These are phyloP conservation scores for Penicillium griseofulvum DNA, from an alignment of 2,329 filamentous ascomycete genomes.

Conservation along the genomic window DNA sequence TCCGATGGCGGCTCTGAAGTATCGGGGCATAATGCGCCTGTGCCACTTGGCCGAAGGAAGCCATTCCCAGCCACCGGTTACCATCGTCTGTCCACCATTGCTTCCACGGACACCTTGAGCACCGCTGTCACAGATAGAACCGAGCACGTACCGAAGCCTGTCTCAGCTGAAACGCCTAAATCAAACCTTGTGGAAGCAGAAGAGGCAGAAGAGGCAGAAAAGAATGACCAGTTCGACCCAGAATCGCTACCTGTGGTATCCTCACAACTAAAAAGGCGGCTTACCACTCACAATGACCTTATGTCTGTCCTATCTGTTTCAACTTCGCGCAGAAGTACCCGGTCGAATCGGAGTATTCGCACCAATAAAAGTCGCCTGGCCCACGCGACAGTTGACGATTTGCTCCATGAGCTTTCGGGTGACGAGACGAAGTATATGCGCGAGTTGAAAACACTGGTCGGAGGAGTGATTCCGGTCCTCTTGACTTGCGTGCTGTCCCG, in stretches of 20 bases:
- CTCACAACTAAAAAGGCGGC: constrained; percentile 62
- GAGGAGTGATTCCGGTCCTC: constrained; percentile 91
- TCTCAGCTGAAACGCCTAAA: not conserved
- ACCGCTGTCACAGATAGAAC: constrained; percentile 24
- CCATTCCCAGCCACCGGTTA: constrained; percentile 54
- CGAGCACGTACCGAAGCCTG: constrained; percentile 2
- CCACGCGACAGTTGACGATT: constrained; percentile 68
- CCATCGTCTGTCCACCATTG: constrained; percentile 57
- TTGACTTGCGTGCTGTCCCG: constrained; percentile 78
- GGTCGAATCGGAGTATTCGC: constrained; percentile 74
- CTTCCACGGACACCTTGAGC: constrained; percentile 54
- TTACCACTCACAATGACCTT: constrained; percentile 90
- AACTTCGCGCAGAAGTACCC: constrained; percentile 62
- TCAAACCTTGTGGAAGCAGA: constrained; percentile 10
- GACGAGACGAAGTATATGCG: constrained; percentile 87
- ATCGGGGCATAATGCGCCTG: constrained; percentile 37
- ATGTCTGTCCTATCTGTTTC: constrained; percentile 82
- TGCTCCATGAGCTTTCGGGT: constrained; percentile 74
- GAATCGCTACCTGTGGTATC: constrained; percentile 47
- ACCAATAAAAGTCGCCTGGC: constrained; percentile 66
- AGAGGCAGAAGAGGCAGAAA: constrained; percentile 29
- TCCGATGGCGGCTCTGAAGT: constrained; percentile 39
- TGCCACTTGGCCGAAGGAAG: constrained; percentile 43
- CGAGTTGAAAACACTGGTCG: constrained; percentile 88
- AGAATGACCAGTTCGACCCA: constrained; percentile 45